A percentile compares a stretch with the other conserved stretches of the same genome.
These are phyloP conservation scores for Cyathus striatus DNA, from an alignment of 768 basidiomycete species.

Conservation along the genomic window DNA sequence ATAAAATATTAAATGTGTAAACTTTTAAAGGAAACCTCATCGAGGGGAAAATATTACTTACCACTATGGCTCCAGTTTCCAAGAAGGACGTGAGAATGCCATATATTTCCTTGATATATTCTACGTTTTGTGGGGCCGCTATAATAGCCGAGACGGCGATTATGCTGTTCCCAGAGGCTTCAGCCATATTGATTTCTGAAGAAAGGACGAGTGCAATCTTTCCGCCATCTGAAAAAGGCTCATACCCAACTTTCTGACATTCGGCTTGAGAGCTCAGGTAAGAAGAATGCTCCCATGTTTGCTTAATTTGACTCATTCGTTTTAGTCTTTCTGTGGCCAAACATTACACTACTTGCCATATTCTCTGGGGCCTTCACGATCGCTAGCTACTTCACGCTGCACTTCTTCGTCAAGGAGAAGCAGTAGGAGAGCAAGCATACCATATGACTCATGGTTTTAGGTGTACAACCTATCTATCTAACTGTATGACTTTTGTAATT, in stretches of 20 bases:
- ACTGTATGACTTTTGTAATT: too few relatives aligned
- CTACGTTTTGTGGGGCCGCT: neutral
- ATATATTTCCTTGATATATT: neutral
- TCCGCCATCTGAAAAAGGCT: conserved; percentile 30
- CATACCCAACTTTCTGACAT: conserved; percentile 62
- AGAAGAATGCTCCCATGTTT: conserved; percentile 14
- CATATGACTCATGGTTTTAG: too few relatives aligned
- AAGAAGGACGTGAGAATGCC: neutral
- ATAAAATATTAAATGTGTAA: neutral
- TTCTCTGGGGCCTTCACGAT: conserved; percentile 81
- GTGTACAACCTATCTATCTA: too few relatives aligned
- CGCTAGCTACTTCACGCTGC: conserved; percentile 73
- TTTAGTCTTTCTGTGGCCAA: conserved; percentile 95
- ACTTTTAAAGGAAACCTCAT: too few relatives aligned
- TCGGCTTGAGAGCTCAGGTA: conserved; percentile 87
- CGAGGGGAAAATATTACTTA: too few relatives aligned
- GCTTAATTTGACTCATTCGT: neutral
- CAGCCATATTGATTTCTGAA: too few relatives aligned
- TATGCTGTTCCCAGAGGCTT: neutral
- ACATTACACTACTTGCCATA: conserved; percentile 78
- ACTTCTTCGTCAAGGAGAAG: conserved; percentile 86
- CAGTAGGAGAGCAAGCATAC: too few relatives aligned
- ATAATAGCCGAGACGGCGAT: neutral
- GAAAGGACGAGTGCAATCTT: conserved; percentile 14
- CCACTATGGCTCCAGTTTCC: neutral